A percentile compares a stretch with the other conserved stretches of the same genome.
phyloP scores from a whole-genome alignment of 495 filamentous ascomycete genomes.

The Penicillium samsonianum region DNA sequence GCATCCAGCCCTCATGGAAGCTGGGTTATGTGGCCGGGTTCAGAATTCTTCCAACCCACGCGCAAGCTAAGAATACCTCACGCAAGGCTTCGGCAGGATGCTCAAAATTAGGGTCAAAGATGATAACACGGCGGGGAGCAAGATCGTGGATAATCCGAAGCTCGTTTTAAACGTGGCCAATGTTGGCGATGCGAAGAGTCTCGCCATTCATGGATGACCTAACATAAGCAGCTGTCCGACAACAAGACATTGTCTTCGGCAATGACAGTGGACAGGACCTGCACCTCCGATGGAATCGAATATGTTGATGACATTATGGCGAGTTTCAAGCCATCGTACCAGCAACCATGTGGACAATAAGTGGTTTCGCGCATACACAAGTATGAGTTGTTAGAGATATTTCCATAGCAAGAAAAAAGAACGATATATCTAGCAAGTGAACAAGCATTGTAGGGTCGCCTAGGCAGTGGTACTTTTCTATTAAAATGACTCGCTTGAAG shows the following conservation, averaged over 20 bases:
- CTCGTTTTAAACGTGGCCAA: not conserved
- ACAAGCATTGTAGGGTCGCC: not conserved
- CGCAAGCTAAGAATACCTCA: not conserved
- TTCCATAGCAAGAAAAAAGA: not conserved
- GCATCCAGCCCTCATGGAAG: not conserved
- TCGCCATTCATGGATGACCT: not conserved
- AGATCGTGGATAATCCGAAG: not conserved
- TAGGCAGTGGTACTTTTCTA: not conserved
- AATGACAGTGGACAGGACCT: not conserved
- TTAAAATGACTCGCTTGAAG: not conserved
- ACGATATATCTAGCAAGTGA: not conserved
- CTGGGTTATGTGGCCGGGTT: not conserved
- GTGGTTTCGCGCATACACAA: not conserved
- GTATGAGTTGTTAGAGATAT: not conserved
- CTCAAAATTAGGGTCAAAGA: not conserved
- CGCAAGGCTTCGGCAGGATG: not conserved
- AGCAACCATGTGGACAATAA: not conserved
- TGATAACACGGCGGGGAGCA: not conserved
- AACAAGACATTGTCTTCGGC: not conserved
- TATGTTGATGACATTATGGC: not conserved
- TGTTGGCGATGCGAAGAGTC: not conserved
- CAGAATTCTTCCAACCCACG: not conserved
- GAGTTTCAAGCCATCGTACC: not conserved
- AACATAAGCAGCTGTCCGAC: not conserved
- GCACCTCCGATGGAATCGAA: not conserved